Conservation (phyloP, 208 protist genomes). For the Herpetomonas tarakana region DNA sequence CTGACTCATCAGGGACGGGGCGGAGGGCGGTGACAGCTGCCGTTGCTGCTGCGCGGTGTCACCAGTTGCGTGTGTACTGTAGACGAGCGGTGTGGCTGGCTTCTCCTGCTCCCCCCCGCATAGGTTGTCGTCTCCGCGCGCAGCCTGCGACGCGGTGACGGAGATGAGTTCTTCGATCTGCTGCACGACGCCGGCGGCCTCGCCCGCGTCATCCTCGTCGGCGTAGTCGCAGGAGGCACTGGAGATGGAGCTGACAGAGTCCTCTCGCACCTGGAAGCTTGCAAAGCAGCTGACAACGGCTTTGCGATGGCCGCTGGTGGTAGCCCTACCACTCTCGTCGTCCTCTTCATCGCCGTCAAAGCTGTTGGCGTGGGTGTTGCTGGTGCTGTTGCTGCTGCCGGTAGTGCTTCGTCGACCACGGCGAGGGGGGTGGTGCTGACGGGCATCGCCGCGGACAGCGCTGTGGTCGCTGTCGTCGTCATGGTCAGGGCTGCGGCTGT, state of each 20-base stretch:
- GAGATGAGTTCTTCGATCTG: conserved; percentile 10
- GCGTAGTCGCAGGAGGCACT: conserved; percentile 26
- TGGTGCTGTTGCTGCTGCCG: no score
- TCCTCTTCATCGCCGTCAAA: neutral
- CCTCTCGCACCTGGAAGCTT: conserved; percentile 7
- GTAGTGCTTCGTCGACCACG: no score
- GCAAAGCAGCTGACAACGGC: neutral
- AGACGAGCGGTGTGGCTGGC: neutral
- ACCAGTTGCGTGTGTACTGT: neutral
- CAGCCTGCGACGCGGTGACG: conserved; percentile 9
- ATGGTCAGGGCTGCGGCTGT: no score
- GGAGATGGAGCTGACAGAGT: conserved; percentile 45
- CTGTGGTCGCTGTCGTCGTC: no score
- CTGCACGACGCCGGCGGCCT: conserved; percentile 17
- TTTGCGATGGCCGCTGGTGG: neutral
- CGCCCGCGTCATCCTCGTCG: conserved; percentile 25
- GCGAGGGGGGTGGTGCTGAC: no score
- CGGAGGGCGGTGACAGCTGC: conserved; percentile 12
- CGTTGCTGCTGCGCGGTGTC: neutral
- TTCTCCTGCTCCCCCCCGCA: neutral
- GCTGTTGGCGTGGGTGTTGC: neutral
- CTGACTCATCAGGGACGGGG: conserved; percentile 37
- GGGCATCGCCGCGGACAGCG: no score
- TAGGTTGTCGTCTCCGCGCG: neutral
- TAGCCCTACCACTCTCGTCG: conserved; percentile 1